Evolutionary conservation across 2,329 filamentous ascomycete genomes (phyloP), one percentile per base, ranked within the genome.

Genomic region (Colletotrichum tanaceti): DNA sequence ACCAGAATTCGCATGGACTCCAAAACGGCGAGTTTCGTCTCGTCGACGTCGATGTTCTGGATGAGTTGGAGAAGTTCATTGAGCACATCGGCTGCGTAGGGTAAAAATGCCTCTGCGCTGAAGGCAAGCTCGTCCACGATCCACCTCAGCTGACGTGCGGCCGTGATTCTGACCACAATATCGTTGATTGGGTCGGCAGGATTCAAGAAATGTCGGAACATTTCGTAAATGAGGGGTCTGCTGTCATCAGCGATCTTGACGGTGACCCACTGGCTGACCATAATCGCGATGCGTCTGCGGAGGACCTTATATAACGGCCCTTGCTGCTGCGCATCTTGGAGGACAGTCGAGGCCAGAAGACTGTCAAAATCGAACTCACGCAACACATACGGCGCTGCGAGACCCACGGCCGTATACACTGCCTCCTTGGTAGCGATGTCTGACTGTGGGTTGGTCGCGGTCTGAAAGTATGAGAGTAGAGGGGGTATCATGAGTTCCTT

Each of bases 381-480:
- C 68, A 90, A 86, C 18, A 98, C 82, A 46, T 94, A 90, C 2
- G 93, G 86, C 1, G 94, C 93, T 0, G 96, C 89, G 58, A 98
- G 85, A 3, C 95, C 94, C 81, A 99, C 91, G 13, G 95, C 94
- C 5, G 93, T 97, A 76, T 99, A 99, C 0, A 98, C 90, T 0
- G 95, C 95, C 77, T 99, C 96, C 77, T 98, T 98, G 68, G 92
- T 89, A 18, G 96, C 85, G 14, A 98, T 87, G 71, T 96, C 90
- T 13, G 82, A 77, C 39, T 85, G 76, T 6, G 87, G 85, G 82
- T 88, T 87, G 68, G 93, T 90, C 63, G 94, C 92, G 9, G 89
- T 89, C 72, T 91, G 86, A 77, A 98, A 98, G 73, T 98, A 97
- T 57, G 87, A 85, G 52, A 98, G 83, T 35, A 99, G 82, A 18